Percentiles rank a stretch among this genome's conserved stretches.
Conservation (phyloP, 2,329 filamentous ascomycete genomes). For the Tolypocladium cylindrosporum region DNA sequence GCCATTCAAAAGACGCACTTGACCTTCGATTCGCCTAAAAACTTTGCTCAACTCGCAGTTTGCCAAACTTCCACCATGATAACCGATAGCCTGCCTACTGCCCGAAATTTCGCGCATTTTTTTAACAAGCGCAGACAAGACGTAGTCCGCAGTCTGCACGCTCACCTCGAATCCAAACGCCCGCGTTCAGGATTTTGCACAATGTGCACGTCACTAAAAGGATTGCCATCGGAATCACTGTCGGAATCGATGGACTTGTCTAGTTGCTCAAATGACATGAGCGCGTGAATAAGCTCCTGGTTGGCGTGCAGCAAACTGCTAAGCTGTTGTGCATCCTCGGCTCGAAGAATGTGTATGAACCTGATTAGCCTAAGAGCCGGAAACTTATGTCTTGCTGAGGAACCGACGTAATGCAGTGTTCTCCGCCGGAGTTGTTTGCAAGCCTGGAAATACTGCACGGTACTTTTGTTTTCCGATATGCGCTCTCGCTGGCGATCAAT, state of each 20-base stretch:
- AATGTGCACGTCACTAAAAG: not conserved
- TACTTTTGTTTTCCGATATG: not conserved
- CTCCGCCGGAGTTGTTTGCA: not conserved
- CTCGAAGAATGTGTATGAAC: not conserved
- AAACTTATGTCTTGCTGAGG: not conserved
- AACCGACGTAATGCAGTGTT: not conserved
- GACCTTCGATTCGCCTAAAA: too few relatives aligned
- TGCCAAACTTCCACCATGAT: not conserved
- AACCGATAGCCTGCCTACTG: not conserved
- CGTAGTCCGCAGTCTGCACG: not conserved
- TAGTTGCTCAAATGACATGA: not conserved
- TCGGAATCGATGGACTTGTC: not conserved
- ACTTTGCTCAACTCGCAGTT: too few relatives aligned
- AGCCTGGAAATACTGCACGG: not conserved
- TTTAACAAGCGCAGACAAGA: not conserved
- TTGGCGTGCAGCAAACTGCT: not conserved
- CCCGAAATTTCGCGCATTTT: not conserved
- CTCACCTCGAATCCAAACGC: not conserved
- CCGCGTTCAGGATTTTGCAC: not conserved
- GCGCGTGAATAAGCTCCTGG: not conserved
- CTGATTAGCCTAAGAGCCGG: not conserved
- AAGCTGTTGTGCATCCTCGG: not conserved
- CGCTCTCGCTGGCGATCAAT: not conserved
- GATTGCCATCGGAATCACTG: not conserved
- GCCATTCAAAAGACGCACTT: too few relatives aligned